Conservation (phyloP, 768 basidiomycete genomes). For the Macrolepiota fuliginosa region DNA sequence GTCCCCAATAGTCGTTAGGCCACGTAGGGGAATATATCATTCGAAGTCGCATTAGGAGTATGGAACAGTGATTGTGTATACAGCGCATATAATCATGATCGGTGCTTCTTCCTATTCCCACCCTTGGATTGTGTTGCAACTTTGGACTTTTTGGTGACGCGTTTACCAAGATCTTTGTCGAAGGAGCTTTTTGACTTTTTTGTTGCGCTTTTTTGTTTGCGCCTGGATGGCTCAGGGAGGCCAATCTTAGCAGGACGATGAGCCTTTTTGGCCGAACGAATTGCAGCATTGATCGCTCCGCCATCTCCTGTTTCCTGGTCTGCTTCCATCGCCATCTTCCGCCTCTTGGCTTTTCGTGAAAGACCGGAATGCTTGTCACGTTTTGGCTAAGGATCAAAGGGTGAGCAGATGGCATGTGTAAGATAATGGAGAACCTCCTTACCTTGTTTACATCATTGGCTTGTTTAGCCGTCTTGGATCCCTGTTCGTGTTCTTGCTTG, state of each 20-base stretch:
- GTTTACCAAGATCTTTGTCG: constrained; percentile 42
- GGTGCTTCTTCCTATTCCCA: constrained; percentile 1
- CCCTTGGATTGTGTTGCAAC: background rate
- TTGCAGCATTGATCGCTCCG: constrained; percentile 63
- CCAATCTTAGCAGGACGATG: constrained; percentile 75
- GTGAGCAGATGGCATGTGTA: constrained; percentile 5
- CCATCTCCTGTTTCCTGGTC: constrained; percentile 62
- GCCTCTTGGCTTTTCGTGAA: constrained; percentile 82
- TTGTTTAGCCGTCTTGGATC: constrained; percentile 35
- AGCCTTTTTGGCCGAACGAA: constrained; percentile 86
- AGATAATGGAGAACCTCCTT: constrained; percentile 14
- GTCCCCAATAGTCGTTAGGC: background rate
- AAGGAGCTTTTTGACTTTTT: constrained; percentile 42
- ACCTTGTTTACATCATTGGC: constrained; percentile 42
- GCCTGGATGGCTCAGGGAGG: constrained; percentile 27
- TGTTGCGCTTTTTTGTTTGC: constrained; percentile 31
- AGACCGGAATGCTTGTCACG: constrained; percentile 80
- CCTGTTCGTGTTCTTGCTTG: constrained; percentile 65
- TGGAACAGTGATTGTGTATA: background rate
- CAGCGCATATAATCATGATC: background rate
- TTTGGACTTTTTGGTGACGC: constrained; percentile 2
- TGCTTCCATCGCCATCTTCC: constrained; percentile 83
- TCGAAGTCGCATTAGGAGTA: background rate
- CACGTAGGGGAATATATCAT: background rate
- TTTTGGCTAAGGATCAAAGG: constrained; percentile 49